Base-by-base conservation (phyloP, 768 basidiomycete genomes). In the Dentipellis fragilis region DNA sequence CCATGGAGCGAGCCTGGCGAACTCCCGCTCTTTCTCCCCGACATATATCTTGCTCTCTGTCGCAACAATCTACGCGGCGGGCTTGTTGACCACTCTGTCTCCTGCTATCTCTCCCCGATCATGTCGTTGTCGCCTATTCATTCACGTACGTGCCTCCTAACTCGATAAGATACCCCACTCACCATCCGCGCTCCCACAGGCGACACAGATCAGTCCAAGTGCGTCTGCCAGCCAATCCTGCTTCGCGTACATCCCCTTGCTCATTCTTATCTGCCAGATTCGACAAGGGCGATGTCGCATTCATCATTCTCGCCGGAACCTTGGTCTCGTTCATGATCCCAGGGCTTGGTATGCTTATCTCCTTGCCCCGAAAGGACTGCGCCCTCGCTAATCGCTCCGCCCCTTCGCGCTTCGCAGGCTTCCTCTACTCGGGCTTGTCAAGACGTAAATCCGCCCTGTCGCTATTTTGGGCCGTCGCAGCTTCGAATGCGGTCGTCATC, bases 241-340 rank as follows among this genome's bases (percentile, higher is more conserved):
- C 39, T 38, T 22, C 40, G 8, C 6, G 12, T 40, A 12, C 22
- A 34, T 34, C n/a, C 29, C 29, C 29, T 29, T 29, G 29, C 23
- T 54, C 40, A 54, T 21, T n/a, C 10, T 29, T 37, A 10, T 59
- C 37, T 29, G 47, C 19, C 61, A 86, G 84, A 60, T 89, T 81
- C 68, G 78, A 87, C 67, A 74, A 77, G 19, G 85, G 87, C 39
- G 86, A 89, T 72, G 66, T 88, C 14, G 71, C 83, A 9, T 89
- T 87, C 66, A 83, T 89, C 60, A 78, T 82, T 16, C 64, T 86
- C 7, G 75, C 81, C 22, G 84, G 84, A 29, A 79, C 80, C 16
- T 80, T 89, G 73, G 87, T 89, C 10, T 75, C 79, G 52, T 81
- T 87, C 71, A 89, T 88, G 86, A 75, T 89, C 38, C 86, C 85